Evolutionary conservation across 495 filamentous ascomycete genomes (phyloP), one percentile per base, ranked within the genome.

Genomic region (Daldinia childiae): DNA sequence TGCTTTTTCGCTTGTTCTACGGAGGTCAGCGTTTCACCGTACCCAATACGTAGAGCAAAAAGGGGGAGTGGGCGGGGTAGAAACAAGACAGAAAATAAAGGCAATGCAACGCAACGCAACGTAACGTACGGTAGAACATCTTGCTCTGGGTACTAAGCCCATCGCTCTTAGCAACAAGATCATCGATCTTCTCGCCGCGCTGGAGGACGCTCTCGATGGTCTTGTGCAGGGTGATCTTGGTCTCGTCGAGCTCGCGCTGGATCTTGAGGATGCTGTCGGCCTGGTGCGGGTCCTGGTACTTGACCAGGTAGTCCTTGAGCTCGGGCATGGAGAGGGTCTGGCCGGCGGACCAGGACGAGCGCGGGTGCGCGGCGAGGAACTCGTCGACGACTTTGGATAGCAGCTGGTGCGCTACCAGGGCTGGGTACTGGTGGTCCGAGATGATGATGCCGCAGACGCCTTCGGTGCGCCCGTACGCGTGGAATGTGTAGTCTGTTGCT

Each of bases 221-320:
- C 88, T 97, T 96, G 82, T 97, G 93, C 64, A 99, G 86, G 50
- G 97, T 90, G 77, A 97, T 95, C 89, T 98, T 99, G 62, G 96
- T 99, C 86, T 98, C 94, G 72, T 98, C 94, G 68, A 99, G 85
- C 82, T 99, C 94, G 82, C 92, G 91, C 82, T 98, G 96, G 73
- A 98, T 97, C 86, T 91, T 95, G 86, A 93, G 88, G 74, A 97
- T 95, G 81, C 88, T 93, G 81, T 93, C 94, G 58, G 93, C 94
- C 80, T 96, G 87, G 78, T 87, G 83, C 26, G 94, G 93, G 77
- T 97, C 91, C 82, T 98, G 94, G 80, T 94, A 97, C 74, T 95
- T 92, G 74, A 84, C 83, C 59, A 99, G 88, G 80, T 95, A 93
- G 41, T 93, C 92, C 77, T 92, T 88, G 11, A 98, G 86, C 76